Base-by-base conservation (phyloP, 192 early-diverging fungal species). In the Cetraspora pellucida region DNA sequence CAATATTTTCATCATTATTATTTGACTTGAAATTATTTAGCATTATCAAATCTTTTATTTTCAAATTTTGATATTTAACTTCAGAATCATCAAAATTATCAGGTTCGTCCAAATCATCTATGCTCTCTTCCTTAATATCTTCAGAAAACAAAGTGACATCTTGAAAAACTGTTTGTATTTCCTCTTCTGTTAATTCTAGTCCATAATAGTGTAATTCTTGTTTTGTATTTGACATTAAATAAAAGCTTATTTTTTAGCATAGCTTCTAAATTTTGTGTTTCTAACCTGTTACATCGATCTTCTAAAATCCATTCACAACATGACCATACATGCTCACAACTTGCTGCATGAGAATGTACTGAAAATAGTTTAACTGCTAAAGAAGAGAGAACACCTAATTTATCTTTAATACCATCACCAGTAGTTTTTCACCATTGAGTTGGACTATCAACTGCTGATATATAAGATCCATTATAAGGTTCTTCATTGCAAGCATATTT, bases 321-420 rank as follows among this genome's bases (percentile, higher is more conserved):
- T 49, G 66, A 69, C 46, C 46, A 69, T 49, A 69, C 10, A 27
- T 21, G 17, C 49, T 69, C 46, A 31, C 46, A 69, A 49, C 25
- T 69, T 21, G 66, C 66, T 23, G 46, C 43, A 69, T 69, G 23
- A 49, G 66, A 21, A 27, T 6, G 25, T 10, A 69, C 23, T 23
- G 46, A 69, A 49, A 69, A 69, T 27, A 69, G 17, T 28, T 69
- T 69, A 28, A 69, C 23, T 27, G 66, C 46, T 21, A 69, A 21
- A 50, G 1, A 1, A 11, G 44, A 49, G 49, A 69, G 66, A 46
- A 25, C 17, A 49, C 2, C 21, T 25, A n/a, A 21, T 23, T 69
- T 44, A 1, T 37, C 2, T 11, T 64, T 57, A 17, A 5, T 57
- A n/a, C 55, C 55, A 57, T 57, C 55, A 5, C 55, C 13, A 64